Evolutionary conservation across 2,329 filamentous ascomycete genomes (phyloP).

Genomic region (Juglanconis sp.): DNA sequence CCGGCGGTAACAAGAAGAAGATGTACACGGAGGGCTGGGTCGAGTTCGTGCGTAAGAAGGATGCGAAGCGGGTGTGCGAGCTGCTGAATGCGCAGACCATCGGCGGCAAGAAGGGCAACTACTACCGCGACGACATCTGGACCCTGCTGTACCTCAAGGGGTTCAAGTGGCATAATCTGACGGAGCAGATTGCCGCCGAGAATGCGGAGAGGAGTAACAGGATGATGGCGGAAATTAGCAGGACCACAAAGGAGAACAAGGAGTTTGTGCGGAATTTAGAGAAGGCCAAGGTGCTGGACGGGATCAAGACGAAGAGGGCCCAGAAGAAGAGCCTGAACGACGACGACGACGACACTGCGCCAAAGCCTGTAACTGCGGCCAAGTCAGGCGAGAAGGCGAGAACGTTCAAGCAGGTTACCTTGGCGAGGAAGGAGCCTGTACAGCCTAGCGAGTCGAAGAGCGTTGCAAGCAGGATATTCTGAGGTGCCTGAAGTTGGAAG

Average conservation of each 20-base stretch:
- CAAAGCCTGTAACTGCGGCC: background rate
- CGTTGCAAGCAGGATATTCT: constrained; percentile 65
- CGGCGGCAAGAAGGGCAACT: constrained; percentile 78
- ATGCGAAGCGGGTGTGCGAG: constrained; percentile 74
- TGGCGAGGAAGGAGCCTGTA: constrained; percentile 44
- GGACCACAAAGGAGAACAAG: constrained; percentile 76
- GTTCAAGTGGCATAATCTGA: constrained; percentile 77
- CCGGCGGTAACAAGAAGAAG: constrained; percentile 79
- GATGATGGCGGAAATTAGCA: constrained; percentile 73
- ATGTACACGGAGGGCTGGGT: constrained; percentile 85
- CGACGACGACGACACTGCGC: constrained; percentile 30
- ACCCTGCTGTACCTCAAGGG: constrained; percentile 77
- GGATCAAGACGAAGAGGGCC: constrained; percentile 62
- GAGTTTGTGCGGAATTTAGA: constrained; percentile 77
- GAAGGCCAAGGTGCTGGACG: constrained; percentile 73
- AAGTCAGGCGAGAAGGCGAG: constrained; percentile 34
- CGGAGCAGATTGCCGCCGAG: constrained; percentile 76
- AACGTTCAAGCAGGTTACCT: constrained; percentile 65
- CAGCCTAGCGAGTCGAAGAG: constrained; percentile 57
- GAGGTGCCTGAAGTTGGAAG: constrained; percentile 12
- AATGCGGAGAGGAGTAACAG: constrained; percentile 75
- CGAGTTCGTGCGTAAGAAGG: constrained; percentile 72
- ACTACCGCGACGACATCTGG: constrained; percentile 86
- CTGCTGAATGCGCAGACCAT: constrained; percentile 74
- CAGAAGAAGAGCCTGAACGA: constrained; percentile 39